These are phyloP conservation scores for Citrus glauca DNA, from an alignment of 345 rosid genomes.

Conservation along the genomic window DNA sequence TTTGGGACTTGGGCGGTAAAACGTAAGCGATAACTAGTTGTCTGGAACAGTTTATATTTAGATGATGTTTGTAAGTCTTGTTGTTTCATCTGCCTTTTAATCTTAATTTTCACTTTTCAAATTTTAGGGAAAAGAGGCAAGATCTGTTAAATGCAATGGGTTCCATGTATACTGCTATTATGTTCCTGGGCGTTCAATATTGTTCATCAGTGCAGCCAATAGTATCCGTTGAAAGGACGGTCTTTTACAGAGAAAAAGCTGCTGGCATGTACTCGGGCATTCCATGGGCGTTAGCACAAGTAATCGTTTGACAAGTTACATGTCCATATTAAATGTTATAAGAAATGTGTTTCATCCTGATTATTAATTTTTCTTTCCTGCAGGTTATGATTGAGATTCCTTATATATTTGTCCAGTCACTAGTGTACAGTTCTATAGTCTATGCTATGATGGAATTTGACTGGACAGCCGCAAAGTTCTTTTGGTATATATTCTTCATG, in stretches of 20 bases:
- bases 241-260: constrained; percentile 54
- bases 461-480: constrained; percentile 31
- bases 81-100: neutral
- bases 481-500: constrained; percentile 39
- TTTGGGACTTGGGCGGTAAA: constrained; percentile 37
- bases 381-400: constrained; percentile 47
- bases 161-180: constrained; percentile 38
- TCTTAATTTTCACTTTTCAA: neutral
- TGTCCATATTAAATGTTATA: no score
- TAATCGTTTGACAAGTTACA: neutral
- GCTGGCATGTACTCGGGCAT: constrained; percentile 51
- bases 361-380: neutral
- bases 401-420: constrained; percentile 32
- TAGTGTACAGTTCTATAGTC: constrained; percentile 26
- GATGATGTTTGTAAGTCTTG: neutral
- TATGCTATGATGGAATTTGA: constrained; percentile 42
- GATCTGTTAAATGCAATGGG: constrained; percentile 53
- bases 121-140: constrained; percentile 19
- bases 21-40: constrained; percentile 6
- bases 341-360: neutral
- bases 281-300: constrained; percentile 23
- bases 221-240: constrained; percentile 43
- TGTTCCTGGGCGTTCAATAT: constrained; percentile 51
- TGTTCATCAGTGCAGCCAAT: constrained; percentile 45
- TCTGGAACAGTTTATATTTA: neutral